Conservation (phyloP, 2,329 filamentous ascomycete species). For the Trichoderma sp. region DNA sequence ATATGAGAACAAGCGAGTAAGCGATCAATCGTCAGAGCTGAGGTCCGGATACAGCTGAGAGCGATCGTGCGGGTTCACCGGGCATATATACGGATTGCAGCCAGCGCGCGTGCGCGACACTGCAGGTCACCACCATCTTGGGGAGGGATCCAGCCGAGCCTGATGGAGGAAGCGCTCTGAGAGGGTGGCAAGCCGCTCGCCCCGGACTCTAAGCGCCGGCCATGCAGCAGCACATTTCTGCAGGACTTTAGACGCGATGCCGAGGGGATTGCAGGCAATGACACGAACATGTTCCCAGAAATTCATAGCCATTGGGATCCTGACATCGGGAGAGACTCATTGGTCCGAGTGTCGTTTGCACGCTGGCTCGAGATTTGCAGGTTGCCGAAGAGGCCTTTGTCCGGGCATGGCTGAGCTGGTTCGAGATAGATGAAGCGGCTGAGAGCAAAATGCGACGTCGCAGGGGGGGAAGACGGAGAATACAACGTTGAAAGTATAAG, state of each 20-base stretch:
- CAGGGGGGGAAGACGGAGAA: not conserved
- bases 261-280: not conserved
- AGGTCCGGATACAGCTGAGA: not conserved
- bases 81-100: not conserved
- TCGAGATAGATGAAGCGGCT: not conserved
- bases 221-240: conserved; percentile 11
- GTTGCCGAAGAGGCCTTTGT: not conserved
- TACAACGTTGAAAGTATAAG: not conserved
- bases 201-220: conserved; percentile 22
- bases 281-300: no score
- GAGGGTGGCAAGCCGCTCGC: conserved; percentile 11
- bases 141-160: not conserved
- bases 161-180: not conserved
- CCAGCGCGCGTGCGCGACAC: not conserved
- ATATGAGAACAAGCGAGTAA: not conserved
- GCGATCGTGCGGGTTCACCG: not conserved
- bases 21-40: not conserved
- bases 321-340: not conserved
- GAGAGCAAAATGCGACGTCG: not conserved
- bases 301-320: not conserved
- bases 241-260: not conserved
- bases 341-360: not conserved
- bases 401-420: conserved; percentile 4
- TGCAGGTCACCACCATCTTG: conserved; percentile 6
- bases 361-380: not conserved